phyloP scores from a whole-genome alignment of 1,139 yeast genomes.

The Magnusiomyces suaveolens region DNA sequence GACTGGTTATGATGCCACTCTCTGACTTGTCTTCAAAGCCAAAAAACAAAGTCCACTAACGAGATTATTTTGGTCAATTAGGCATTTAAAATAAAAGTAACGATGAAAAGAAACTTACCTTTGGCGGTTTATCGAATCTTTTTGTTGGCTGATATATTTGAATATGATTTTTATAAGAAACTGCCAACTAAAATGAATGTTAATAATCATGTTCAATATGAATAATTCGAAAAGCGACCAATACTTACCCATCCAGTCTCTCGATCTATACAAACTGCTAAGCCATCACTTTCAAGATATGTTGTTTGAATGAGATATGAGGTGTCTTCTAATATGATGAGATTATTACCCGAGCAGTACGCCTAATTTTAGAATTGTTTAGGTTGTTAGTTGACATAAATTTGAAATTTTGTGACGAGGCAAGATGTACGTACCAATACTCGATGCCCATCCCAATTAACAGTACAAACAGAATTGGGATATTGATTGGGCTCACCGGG shows the following conservation, averaged over 20 bases:
- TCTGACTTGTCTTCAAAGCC: constrained; percentile 30
- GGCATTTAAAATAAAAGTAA: too few species aligned
- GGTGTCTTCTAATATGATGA: constrained; percentile 51
- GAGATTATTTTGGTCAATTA: too few species aligned
- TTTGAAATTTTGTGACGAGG: too few species aligned
- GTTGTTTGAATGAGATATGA: constrained; percentile 61
- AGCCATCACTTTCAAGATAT: constrained; percentile 58
- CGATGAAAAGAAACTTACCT: constrained; percentile 14
- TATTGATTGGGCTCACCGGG: constrained; percentile 76
- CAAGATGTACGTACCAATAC: constrained; percentile 35
- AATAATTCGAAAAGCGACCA: not conserved
- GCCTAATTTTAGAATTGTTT: constrained; percentile 30
- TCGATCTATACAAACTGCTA: constrained; percentile 53
- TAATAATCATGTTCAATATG: constrained; percentile 13
- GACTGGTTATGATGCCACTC: constrained; percentile 37
- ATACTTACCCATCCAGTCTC: constrained; percentile 39
- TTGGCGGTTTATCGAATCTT: constrained; percentile 23
- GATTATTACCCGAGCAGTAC: constrained; percentile 82
- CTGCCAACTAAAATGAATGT: constrained; percentile 40
- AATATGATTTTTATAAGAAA: constrained; percentile 34
- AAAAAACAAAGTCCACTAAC: constrained; percentile 46
- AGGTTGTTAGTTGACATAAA: not conserved
- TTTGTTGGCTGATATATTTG: constrained; percentile 22
- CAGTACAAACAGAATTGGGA: constrained; percentile 49
- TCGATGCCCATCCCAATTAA: constrained; percentile 58